phyloP scores from a whole-genome alignment of 2,329 filamentous ascomycete species.

The Pseudogymnoascus sp. region DNA sequence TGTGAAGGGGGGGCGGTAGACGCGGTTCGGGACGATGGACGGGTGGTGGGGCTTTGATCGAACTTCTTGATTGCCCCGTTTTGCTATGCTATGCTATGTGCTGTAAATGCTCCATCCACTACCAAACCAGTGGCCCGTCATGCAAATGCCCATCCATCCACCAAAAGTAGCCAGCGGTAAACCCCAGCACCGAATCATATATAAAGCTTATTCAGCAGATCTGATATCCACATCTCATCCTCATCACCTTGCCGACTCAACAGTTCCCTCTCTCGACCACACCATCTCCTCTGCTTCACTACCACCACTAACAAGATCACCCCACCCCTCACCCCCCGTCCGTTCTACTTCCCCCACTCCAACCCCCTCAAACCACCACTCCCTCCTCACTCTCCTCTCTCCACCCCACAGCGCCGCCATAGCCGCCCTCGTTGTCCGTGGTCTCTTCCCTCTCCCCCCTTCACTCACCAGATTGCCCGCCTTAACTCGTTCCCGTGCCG shows the following conservation, averaged over 20 bases:
- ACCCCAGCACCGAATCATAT: neutral
- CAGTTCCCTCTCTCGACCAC: neutral
- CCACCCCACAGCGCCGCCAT: slow-evolving; percentile 73
- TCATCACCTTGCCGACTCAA: neutral
- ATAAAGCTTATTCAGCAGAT: neutral
- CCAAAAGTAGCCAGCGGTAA: neutral
- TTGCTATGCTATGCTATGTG: neutral
- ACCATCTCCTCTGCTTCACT: neutral
- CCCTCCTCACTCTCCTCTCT: slow-evolving; percentile 58
- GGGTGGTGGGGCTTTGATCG: neutral
- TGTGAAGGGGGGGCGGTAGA: neutral
- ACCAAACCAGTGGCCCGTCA: neutral
- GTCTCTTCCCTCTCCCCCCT: slow-evolving; percentile 50
- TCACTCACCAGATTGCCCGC: slow-evolving; percentile 57
- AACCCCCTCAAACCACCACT: slow-evolving; percentile 62
- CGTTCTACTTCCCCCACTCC: slow-evolving; percentile 10
- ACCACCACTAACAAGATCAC: neutral
- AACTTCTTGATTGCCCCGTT: neutral
- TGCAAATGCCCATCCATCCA: neutral
- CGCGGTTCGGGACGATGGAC: neutral
- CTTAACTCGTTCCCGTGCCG: slow-evolving; percentile 60
- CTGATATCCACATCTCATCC: neutral
- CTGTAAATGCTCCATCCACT: neutral
- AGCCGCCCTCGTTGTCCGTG: slow-evolving; percentile 66
- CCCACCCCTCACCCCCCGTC: neutral